phyloP scores from a whole-genome alignment of 805 yeast genomes.

The Lachancea cidri region DNA sequence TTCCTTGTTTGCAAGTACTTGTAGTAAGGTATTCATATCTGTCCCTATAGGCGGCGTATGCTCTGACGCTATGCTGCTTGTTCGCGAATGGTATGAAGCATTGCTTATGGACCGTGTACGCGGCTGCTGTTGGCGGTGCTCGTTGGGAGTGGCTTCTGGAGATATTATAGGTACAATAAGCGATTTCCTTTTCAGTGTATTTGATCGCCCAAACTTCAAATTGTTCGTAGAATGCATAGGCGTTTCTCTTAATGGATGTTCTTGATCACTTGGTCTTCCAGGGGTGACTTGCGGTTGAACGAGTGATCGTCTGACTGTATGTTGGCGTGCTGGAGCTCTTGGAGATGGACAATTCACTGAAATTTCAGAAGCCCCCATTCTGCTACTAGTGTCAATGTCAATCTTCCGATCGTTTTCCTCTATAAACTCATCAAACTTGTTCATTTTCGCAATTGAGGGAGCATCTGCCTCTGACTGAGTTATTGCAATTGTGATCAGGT shows the following conservation, averaged over 20 bases:
- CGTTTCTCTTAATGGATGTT: constrained; percentile 11
- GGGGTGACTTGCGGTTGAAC: constrained; percentile 19
- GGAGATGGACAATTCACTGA: background rate
- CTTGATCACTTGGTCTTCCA: constrained; percentile 15
- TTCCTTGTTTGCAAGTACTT: constrained; percentile 63
- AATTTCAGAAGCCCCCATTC: constrained; percentile 13
- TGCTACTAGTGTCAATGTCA: constrained; percentile 35
- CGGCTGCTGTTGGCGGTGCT: constrained; percentile 1
- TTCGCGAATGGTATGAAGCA: constrained; percentile 18
- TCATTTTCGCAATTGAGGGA: constrained; percentile 11
- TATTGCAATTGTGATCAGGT: background rate
- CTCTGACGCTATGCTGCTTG: constrained; percentile 15
- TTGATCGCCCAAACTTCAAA: constrained; percentile 5
- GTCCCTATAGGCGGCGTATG: background rate
- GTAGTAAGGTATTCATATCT: constrained; percentile 50
- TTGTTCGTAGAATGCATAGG: background rate
- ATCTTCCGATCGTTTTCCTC: constrained; percentile 32
- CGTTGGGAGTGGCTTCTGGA: constrained; percentile 5
- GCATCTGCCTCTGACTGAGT: background rate
- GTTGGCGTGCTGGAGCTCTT: background rate
- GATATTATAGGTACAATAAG: constrained; percentile 10
- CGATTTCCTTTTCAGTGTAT: constrained; percentile 8
- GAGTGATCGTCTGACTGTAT: background rate
- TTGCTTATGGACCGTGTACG: constrained; percentile 24
- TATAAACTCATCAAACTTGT: constrained; percentile 36